These are phyloP conservation scores for Scedosporium boydii DNA, from an alignment of 2,329 filamentous ascomycete species.

Conservation along the genomic window DNA sequence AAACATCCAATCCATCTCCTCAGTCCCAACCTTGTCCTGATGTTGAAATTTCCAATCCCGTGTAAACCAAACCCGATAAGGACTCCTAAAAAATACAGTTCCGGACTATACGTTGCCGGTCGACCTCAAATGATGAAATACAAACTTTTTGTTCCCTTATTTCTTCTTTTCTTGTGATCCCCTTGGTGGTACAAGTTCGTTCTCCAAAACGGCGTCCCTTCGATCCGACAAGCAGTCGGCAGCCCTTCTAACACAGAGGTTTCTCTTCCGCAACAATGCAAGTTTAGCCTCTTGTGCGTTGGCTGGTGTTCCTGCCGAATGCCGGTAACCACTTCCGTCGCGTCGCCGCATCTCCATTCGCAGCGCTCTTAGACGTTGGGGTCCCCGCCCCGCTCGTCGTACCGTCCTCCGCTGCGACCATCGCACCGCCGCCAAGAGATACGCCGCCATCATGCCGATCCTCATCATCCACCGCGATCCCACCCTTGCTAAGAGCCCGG, in stretches of 20 bases:
- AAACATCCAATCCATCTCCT: neutral
- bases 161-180: too few species aligned
- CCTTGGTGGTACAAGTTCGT: too few species aligned
- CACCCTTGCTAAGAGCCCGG: conserved; percentile 11
- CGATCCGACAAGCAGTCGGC: too few species aligned
- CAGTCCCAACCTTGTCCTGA: too few species aligned
- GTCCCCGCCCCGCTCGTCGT: conserved; percentile 4
- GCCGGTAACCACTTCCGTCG: conserved; percentile 22
- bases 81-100: too few species aligned
- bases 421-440: conserved; percentile 10
- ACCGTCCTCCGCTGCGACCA: neutral
- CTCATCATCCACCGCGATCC: neutral
- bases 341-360: conserved; percentile 6
- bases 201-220: too few species aligned
- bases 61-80: too few species aligned
- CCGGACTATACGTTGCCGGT: too few species aligned
- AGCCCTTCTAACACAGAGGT: too few species aligned
- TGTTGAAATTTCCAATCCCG: too few species aligned
- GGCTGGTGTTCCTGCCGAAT: conserved; percentile 20
- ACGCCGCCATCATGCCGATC: conserved; percentile 8
- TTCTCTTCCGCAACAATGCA: neutral
- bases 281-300: conserved; percentile 15
- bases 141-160: too few species aligned
- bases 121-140: too few species aligned
- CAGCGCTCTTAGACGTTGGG: neutral